phyloP scores from a whole-genome alignment of 306 rosid genomes.

The Cicer bijugum region DNA sequence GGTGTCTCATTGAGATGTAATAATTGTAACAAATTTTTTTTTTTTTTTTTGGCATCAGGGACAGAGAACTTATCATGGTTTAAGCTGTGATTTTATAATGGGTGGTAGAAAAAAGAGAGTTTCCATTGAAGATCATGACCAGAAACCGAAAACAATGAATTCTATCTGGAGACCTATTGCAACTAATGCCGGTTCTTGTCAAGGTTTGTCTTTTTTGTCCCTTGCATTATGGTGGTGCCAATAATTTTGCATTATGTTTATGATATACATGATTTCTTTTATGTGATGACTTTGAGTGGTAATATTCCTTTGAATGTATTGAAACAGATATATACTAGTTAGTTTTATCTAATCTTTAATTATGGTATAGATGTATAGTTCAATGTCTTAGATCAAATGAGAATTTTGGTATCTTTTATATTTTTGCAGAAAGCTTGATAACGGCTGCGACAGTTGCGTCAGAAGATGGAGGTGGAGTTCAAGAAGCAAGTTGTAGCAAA shows the following conservation, averaged over 20 bases:
- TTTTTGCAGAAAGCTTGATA: slow-evolving; percentile 44
- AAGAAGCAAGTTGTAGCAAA: slow-evolving; percentile 48
- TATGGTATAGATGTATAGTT: slow-evolving; percentile 9
- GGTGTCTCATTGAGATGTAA: slow-evolving; percentile 10
- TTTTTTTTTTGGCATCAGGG: slow-evolving; percentile 46
- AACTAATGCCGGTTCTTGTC: slow-evolving; percentile 55
- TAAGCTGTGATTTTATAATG: slow-evolving; percentile 59
- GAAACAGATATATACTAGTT: slow-evolving; percentile 2
- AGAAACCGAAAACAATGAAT: slow-evolving; percentile 47
- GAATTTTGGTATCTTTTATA: slow-evolving; percentile 14
- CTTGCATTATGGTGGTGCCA: background rate
- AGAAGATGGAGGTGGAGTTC: slow-evolving; percentile 49
- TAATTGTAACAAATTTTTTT: background rate
- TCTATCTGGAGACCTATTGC: slow-evolving; percentile 69
- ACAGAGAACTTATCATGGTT: slow-evolving; percentile 44
- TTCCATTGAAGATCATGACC: slow-evolving; percentile 43
- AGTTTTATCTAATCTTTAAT: slow-evolving; percentile 19
- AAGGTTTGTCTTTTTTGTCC: slow-evolving; percentile 56
- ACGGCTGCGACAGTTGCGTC: slow-evolving; percentile 48
- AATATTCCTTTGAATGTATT: slow-evolving; percentile 13
- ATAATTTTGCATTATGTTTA: background rate
- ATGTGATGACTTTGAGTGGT: background rate
- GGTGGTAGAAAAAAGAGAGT: slow-evolving; percentile 53
- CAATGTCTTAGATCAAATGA: slow-evolving; percentile 8
- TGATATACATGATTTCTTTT: slow-evolving; percentile 11